Base-by-base conservation (phyloP, 176 grass and related monocot species). In the Ensete ventricosum region DNA sequence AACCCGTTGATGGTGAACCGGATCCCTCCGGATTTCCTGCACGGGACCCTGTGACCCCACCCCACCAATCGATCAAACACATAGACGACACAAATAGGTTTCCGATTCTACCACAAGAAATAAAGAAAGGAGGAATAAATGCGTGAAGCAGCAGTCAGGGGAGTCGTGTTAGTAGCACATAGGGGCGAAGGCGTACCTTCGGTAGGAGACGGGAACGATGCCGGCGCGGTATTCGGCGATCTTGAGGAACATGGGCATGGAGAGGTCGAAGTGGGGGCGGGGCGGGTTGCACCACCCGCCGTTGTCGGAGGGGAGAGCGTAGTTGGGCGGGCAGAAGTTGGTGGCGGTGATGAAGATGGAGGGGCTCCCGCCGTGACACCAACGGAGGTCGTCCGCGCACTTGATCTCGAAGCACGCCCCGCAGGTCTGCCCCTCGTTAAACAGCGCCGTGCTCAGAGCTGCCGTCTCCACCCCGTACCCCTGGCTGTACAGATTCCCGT, bases 271-370 rank as follows among this genome's bases (percentile, higher is more conserved):
- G 77, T 96, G 92, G 9, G 89, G 76, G 72, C 89, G 89, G 49
- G 92, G 92, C 78, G 92, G 92, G 84, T 96, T 92, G 83, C 92
- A 96, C 92, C 89, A 96, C 53, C 92, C 92, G 52, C 92, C 92
- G 77, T 85, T 80, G 83, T 96, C 88, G 74, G 48, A 89, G 77
- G 92, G 81, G 29, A 91, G 81, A 4, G 66, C 91, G 72, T 88
- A 96, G 81, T 96, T 93, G 0, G 91, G 91, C 53, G 91, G 91
- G 84, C 91, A 93, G 53, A 90, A 85, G 82, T 93, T 93, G 49
- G 90, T 93, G 52, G 67, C 67, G 1, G 67, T 69, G 34, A 69
- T 20, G 16, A 69, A 69, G 67, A 69, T 69, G 67, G 67, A 69
- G 14, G 67, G 67, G 29, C 67, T 69, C 34, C 67, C 67, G 43